Evolutionary conservation across 2,329 filamentous ascomycete genomes (phyloP).

Genomic region (Fusarium cicatricum): DNA sequence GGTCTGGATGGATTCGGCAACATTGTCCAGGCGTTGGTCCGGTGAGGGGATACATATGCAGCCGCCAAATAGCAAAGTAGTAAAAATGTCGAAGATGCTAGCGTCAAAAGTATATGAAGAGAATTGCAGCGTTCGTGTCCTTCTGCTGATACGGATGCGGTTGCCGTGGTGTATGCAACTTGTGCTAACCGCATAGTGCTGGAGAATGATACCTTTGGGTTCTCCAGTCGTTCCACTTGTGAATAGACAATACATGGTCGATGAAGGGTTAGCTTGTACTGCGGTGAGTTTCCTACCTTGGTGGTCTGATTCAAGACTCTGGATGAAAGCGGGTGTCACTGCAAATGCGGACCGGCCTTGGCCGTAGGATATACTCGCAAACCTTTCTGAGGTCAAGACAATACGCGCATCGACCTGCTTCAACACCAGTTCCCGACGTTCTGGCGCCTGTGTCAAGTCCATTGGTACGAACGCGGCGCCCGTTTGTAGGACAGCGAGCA

Average conservation of each 20-base stretch:
- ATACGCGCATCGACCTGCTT: not conserved
- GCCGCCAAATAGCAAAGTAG: conserved; percentile 7
- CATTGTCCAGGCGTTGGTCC: not conserved
- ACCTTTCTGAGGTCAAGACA: not conserved
- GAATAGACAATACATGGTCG: not conserved
- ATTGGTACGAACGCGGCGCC: conserved; percentile 44
- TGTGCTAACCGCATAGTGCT: conserved; percentile 3
- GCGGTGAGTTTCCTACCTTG: not conserved
- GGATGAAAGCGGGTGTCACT: conserved; percentile 1
- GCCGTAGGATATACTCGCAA: not conserved
- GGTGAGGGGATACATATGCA: conserved; percentile 4
- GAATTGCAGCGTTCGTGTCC: not conserved
- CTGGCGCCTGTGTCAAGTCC: conserved; percentile 42
- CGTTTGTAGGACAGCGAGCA: conserved; percentile 46
- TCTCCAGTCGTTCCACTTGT: not conserved
- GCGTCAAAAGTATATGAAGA: conserved; percentile 27
- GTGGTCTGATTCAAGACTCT: not conserved
- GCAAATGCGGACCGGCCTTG: not conserved
- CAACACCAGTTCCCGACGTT: not conserved
- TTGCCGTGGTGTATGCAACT: not conserved
- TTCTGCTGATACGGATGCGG: not conserved
- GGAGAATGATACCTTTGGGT: not conserved
- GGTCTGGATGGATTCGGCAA: not conserved
- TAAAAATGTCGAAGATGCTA: conserved; percentile 12
- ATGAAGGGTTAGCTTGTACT: not conserved